These are phyloP conservation scores for Hypoxylon fuscum DNA, from an alignment of 495 filamentous ascomycete species.

Conservation along the genomic window DNA sequence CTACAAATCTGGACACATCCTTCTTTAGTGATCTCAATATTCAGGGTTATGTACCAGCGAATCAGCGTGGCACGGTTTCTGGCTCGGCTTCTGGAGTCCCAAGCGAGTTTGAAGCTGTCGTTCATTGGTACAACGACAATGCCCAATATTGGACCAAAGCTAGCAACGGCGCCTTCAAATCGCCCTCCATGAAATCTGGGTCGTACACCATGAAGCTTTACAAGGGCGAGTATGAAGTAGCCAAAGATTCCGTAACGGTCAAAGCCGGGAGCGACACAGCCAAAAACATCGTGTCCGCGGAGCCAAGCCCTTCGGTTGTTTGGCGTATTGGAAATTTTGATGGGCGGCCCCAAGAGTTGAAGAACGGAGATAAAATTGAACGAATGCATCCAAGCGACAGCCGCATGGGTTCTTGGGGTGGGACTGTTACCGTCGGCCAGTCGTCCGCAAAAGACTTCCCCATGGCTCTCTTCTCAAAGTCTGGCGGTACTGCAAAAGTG, in stretches of 20 bases:
- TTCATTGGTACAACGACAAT: slow-evolving; percentile 69
- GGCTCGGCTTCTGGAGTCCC: slow-evolving; percentile 60
- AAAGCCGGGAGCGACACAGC: slow-evolving; percentile 55
- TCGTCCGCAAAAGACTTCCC: slow-evolving; percentile 59
- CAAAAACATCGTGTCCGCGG: slow-evolving; percentile 59
- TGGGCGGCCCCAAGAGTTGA: slow-evolving; percentile 65
- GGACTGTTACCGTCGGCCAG: slow-evolving; percentile 63
- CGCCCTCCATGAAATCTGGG: slow-evolving; percentile 71
- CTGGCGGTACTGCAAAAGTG: slow-evolving; percentile 64
- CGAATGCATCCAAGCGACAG: slow-evolving; percentile 68
- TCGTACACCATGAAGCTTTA: slow-evolving; percentile 73
- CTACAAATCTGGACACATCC: slow-evolving; percentile 58
- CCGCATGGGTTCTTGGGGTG: slow-evolving; percentile 64
- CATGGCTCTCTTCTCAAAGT: slow-evolving; percentile 66
- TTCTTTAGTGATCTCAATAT: slow-evolving; percentile 63
- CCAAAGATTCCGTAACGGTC: slow-evolving; percentile 56
- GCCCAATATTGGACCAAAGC: slow-evolving; percentile 70
- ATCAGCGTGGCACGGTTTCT: slow-evolving; percentile 62
- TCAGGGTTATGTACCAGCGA: slow-evolving; percentile 60
- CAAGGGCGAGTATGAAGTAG: slow-evolving; percentile 63
- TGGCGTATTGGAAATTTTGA: slow-evolving; percentile 69
- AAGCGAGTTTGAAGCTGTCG: slow-evolving; percentile 61
- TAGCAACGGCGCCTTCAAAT: slow-evolving; percentile 62
- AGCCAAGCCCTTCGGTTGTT: slow-evolving; percentile 55
- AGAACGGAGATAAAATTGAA: slow-evolving; percentile 66